These are phyloP conservation scores for Lichenothelia convexa DNA, from an alignment of 495 filamentous ascomycete species.

Conservation along the genomic window DNA sequence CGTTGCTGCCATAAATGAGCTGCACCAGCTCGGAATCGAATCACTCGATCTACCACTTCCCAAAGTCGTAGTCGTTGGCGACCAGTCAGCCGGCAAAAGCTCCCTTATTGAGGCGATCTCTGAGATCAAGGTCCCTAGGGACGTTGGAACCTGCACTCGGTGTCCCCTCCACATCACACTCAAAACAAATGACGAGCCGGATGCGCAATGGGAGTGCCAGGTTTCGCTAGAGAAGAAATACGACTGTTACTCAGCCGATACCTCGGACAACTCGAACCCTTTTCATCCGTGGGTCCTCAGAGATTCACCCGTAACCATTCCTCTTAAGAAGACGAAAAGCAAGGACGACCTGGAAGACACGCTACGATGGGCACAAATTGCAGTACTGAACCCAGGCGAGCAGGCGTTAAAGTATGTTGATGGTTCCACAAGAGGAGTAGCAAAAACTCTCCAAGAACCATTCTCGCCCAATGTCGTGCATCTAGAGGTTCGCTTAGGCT, in stretches of 20 bases:
- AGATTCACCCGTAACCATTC: conserved; percentile 19
- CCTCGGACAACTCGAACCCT: conserved; percentile 12
- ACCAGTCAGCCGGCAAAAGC: conserved; percentile 65
- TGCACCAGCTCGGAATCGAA: conserved; percentile 15
- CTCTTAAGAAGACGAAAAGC: conserved; percentile 23
- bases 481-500: conserved; percentile 24
- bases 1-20: conserved; percentile 13
- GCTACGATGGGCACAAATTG: conserved; percentile 51
- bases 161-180: conserved; percentile 68
- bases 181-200: conserved; percentile 26
- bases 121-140: conserved; percentile 56
- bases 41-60: conserved; percentile 38
- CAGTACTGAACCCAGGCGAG: conserved; percentile 42
- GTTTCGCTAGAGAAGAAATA: conserved; percentile 44
- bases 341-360: conserved; percentile 37
- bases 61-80: conserved; percentile 61
- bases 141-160: conserved; percentile 46
- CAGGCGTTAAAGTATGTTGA: conserved; percentile 31
- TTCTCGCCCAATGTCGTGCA: conserved; percentile 66
- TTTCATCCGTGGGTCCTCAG: conserved; percentile 29
- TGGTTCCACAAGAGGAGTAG: conserved; percentile 18
- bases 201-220: conserved; percentile 38
- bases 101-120: conserved; percentile 66
- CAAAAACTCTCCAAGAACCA: conserved; percentile 30
- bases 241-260: conserved; percentile 1